Base-by-base conservation (phyloP, 768 basidiomycete genomes). In the Nidula microcarpa region DNA sequence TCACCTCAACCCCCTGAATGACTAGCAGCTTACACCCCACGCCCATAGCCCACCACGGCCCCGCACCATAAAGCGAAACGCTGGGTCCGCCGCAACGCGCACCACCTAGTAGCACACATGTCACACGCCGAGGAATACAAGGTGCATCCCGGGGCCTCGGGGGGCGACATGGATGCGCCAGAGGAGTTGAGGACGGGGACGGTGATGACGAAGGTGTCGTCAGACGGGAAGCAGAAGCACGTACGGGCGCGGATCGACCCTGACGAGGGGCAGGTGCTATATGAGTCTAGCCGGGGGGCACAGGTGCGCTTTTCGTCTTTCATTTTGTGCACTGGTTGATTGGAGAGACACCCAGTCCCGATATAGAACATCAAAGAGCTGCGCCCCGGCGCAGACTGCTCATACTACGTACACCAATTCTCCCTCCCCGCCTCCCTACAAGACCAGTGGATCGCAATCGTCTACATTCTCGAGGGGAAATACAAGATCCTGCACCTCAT, bases 401-500 rank as follows among this genome's bases (percentile, higher is more conserved):
- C n/a, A n/a, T n/a, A n/a, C n/a, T n/a, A n/a, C n/a, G n/a, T n/a
- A n/a, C n/a, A n/a, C n/a, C n/a, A n/a, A n/a, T n/a, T n/a, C n/a
- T 39, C 37, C 9, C 37, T 39, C 37, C n/a, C n/a, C n/a, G n/a
- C n/a, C n/a, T 39, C 37, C 37, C 37, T 39, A 39, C 37, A 90
- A 61, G n/a, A n/a, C n/a, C n/a, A n/a, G n/a, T n/a, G n/a, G n/a
- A n/a, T n/a, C n/a, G n/a, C n/a, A n/a, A 83, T 96, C 72, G 80
- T 94, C 53, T 94, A 96, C 65, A 81, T 90, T 48, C 72, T 87
- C 53, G 84, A 87, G 51, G 86, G 82, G 37, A 75, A 76, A 41
- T 93, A 91, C 77, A 96, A 94, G 73, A 87, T 89, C 0, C 79
- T 94, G 16, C 92, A 98, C 62, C 76, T 96, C 55, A 80, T 96